A percentile compares a stretch with the other conserved stretches of the same genome.
Conservation (phyloP, 1,139 yeast species). For the Nadsonia starkeyi-henricii region DNA sequence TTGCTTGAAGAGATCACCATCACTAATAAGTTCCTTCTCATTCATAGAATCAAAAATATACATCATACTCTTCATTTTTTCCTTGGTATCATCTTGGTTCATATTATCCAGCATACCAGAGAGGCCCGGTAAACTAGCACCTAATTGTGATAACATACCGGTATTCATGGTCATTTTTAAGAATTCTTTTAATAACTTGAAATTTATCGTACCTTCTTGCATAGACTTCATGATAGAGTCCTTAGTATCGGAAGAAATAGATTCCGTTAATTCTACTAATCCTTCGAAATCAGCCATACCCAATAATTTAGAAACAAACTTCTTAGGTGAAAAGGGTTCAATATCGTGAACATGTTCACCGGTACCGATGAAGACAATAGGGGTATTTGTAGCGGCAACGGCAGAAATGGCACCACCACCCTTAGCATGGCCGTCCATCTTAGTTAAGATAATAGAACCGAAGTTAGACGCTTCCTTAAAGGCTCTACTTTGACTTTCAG, state of each 20-base stretch:
- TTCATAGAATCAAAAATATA: constrained; percentile 96
- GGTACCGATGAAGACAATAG: constrained; percentile 94
- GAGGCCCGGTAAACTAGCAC: constrained; percentile 88
- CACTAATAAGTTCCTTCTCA: constrained; percentile 76
- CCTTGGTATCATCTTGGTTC: constrained; percentile 72
- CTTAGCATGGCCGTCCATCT: constrained; percentile 97
- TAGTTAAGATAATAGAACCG: constrained; percentile 89
- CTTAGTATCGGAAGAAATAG: constrained; percentile 79
- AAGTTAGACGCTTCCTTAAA: constrained; percentile 87
- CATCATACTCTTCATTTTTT: constrained; percentile 74
- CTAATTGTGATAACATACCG: constrained; percentile 92
- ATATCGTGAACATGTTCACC: constrained; percentile 94
- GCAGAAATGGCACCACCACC: constrained; percentile 99
- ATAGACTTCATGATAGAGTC: constrained; percentile 76
- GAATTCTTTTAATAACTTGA: constrained; percentile 85
- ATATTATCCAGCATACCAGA: constrained; percentile 73
- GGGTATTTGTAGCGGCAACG: constrained; percentile 92
- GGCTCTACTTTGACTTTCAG: constrained; percentile 87
- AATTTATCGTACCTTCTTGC: constrained; percentile 88
- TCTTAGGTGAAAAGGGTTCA: constrained; percentile 80
- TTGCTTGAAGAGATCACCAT: constrained; percentile 66
- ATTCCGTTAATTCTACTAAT: constrained; percentile 83
- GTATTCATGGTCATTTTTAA: constrained; percentile 89
- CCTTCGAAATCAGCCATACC: constrained; percentile 96
- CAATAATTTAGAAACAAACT: constrained; percentile 74